phyloP scores from a whole-genome alignment of 176 grass and related monocot genomes.

The Oryza meridionalis region DNA sequence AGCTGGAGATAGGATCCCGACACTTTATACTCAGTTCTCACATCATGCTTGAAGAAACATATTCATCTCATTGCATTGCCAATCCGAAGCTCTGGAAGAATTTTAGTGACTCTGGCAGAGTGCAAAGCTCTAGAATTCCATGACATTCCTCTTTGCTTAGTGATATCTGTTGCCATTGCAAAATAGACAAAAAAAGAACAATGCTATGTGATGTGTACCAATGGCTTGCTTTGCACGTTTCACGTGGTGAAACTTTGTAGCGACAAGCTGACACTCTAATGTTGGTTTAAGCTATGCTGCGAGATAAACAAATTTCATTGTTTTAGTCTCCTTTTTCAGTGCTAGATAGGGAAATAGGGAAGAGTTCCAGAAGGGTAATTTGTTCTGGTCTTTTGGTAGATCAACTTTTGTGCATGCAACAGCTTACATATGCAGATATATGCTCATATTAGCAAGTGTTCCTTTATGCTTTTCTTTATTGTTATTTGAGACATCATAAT shows the following conservation, averaged over 20 bases:
- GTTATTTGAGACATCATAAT: not conserved
- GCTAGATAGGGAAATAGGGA: not conserved
- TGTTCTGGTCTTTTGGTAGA: not conserved
- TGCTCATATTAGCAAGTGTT: not conserved
- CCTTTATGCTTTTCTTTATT: not conserved
- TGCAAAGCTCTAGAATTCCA: not conserved
- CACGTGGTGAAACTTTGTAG: not conserved
- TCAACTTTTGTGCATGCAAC: not conserved
- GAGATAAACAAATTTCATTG: not conserved
- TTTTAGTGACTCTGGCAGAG: not conserved
- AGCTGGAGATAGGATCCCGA: not conserved
- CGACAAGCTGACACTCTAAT: not conserved
- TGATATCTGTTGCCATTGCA: not conserved
- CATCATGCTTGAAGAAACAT: not conserved
- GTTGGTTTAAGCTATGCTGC: not conserved
- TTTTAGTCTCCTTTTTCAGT: not conserved
- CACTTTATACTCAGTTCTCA: not conserved
- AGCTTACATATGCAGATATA: not conserved
- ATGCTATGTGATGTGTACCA: not conserved
- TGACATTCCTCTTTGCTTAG: not conserved
- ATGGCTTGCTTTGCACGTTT: not conserved
- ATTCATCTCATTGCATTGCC: constrained; percentile 14
- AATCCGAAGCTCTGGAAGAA: not conserved
- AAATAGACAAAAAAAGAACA: not conserved
- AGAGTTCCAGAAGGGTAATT: not conserved